phyloP scores from a whole-genome alignment of 1,284 basidiomycete genomes.

The Tilletia horrida region DNA sequence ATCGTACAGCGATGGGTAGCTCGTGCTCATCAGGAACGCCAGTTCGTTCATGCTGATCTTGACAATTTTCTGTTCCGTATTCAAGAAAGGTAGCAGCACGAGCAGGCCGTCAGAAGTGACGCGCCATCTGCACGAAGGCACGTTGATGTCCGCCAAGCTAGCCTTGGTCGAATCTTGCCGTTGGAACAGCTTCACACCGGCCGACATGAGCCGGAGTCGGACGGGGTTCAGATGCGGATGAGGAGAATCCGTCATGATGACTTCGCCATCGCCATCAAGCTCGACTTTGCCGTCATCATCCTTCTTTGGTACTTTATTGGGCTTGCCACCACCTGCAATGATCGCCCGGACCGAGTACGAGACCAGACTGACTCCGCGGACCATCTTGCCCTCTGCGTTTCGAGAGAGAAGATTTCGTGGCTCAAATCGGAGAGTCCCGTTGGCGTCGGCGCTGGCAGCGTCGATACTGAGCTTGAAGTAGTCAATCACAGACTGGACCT shows the following conservation, averaged over 20 bases:
- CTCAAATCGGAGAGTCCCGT: constrained; percentile 62
- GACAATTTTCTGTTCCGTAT: constrained; percentile 66
- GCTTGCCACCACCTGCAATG: constrained; percentile 67
- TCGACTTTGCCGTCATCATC: constrained; percentile 2
- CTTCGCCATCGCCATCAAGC: not conserved
- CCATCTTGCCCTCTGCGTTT: constrained; percentile 72
- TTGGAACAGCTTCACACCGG: constrained; percentile 75
- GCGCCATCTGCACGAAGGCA: constrained; percentile 63
- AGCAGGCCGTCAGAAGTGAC: constrained; percentile 81
- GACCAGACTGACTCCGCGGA: constrained; percentile 83
- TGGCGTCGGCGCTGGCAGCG: not conserved
- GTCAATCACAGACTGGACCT: constrained; percentile 59
- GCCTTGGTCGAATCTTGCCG: constrained; percentile 60
- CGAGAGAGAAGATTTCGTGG: constrained; percentile 76
- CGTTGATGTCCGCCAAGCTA: constrained; percentile 41
- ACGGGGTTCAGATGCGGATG: constrained; percentile 63
- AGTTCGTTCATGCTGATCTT: constrained; percentile 65
- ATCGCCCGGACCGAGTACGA: constrained; percentile 74
- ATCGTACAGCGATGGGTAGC: constrained; percentile 43
- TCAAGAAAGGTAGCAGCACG: constrained; percentile 75
- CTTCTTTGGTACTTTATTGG: constrained; percentile 23
- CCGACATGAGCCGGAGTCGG: constrained; percentile 79
- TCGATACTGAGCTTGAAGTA: constrained; percentile 70
- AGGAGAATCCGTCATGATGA: constrained; percentile 8
- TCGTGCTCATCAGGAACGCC: constrained; percentile 60